Conservation (phyloP, 1,139 yeast genomes). For the Candida sanyaensis region DNA sequence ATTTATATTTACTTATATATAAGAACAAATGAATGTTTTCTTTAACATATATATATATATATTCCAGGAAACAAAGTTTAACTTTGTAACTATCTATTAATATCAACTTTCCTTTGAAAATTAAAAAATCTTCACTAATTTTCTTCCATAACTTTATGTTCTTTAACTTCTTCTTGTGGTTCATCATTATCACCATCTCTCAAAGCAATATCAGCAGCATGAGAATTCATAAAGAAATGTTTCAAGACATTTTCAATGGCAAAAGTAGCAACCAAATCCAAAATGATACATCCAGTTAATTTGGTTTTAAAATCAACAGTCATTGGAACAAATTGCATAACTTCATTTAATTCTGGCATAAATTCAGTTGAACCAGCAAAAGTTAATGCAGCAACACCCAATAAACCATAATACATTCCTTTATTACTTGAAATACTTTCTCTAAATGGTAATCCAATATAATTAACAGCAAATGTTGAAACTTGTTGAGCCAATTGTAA, state of each 20-base stretch:
- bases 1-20: neutral
- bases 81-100: conserved; percentile 5
- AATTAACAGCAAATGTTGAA: conserved; percentile 95
- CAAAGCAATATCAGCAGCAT: conserved; percentile 87
- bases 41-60: no score
- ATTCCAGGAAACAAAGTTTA: no score
- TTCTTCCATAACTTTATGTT: neutral
- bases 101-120: neutral
- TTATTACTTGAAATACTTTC: conserved; percentile 87
- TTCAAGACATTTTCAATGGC: conserved; percentile 80
- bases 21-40: neutral
- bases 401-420: conserved; percentile 95
- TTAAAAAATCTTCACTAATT: neutral
- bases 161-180: neutral
- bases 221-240: conserved; percentile 83
- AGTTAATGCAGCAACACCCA: conserved; percentile 90
- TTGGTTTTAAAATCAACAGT: conserved; percentile 68
- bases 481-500: conserved; percentile 95
- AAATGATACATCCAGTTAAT: conserved; percentile 68
- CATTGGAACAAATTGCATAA: conserved; percentile 92
- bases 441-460: conserved; percentile 96
- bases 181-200: conserved; percentile 29
- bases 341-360: conserved; percentile 90
- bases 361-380: conserved; percentile 93
- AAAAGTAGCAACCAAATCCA: conserved; percentile 80